Evolutionary conservation across 176 grass and related monocot species (phyloP).

Genomic region (Stipa capillata): DNA sequence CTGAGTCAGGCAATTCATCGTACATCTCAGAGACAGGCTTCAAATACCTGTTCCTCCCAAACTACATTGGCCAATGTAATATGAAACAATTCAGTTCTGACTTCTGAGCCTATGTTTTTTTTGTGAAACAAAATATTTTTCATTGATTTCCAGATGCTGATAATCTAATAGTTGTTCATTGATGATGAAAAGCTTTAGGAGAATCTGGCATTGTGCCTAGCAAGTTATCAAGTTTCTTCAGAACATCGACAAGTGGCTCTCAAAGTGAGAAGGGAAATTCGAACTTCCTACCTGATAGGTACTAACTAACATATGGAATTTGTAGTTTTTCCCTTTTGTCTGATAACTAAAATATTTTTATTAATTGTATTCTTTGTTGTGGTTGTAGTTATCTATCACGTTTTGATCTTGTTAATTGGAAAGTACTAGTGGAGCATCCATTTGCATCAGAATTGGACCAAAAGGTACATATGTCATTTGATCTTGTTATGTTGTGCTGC

Average conservation of each 20-base stretch:
- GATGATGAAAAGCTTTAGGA: constrained; percentile 65
- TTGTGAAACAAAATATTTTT: not conserved
- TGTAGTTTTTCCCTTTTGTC: constrained; percentile 3
- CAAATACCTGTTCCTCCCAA: not conserved
- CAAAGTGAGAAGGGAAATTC: constrained; percentile 17
- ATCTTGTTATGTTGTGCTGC: constrained; percentile 13
- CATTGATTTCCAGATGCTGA: not conserved
- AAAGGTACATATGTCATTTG: constrained; percentile 54
- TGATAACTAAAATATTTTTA: not conserved
- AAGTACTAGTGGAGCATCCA: constrained; percentile 64
- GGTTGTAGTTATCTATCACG: constrained; percentile 58
- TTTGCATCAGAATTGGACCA: constrained; percentile 32
- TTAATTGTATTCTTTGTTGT: not conserved
- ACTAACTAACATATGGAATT: constrained; percentile 20
- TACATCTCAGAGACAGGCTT: not conserved
- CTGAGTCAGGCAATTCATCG: not conserved
- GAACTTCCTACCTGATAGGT: constrained; percentile 82
- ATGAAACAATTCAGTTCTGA: not conserved
- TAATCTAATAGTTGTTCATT: constrained; percentile 15
- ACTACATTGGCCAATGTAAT: not conserved
- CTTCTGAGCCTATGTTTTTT: not conserved
- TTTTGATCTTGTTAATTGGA: constrained; percentile 70
- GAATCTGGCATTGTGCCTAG: constrained; percentile 78
- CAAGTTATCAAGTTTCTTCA: constrained; percentile 43
- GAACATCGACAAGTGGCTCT: constrained; percentile 16